Conservation (phyloP, 2,329 filamentous ascomycete species). For the Beauveria asiatica region DNA sequence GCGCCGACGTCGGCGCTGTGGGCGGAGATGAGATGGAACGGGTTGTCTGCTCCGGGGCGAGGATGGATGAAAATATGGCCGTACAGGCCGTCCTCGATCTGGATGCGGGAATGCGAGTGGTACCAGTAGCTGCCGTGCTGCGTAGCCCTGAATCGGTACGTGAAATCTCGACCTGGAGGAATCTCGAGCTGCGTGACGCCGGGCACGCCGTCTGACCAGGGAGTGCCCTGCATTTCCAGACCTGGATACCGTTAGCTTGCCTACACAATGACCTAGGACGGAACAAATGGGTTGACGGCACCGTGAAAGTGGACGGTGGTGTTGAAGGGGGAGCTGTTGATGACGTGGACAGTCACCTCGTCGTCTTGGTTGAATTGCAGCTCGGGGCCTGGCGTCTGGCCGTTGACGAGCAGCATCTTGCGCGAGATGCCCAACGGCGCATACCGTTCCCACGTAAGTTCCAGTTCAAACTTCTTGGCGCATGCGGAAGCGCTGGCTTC, state of each 20-base stretch:
- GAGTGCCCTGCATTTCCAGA: slow-evolving; percentile 41
- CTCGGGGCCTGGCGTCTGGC: slow-evolving; percentile 52
- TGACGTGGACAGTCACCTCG: slow-evolving; percentile 33
- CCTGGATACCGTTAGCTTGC: slow-evolving; percentile 20
- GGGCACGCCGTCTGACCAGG: slow-evolving; percentile 53
- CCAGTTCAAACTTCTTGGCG: slow-evolving; percentile 20
- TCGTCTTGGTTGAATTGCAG: slow-evolving; percentile 47
- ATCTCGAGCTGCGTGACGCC: slow-evolving; percentile 48
- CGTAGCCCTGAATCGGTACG: slow-evolving; percentile 46
- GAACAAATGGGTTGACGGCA: slow-evolving; percentile 10
- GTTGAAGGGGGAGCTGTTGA: slow-evolving; percentile 38
- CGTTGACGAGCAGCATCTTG: slow-evolving; percentile 46
- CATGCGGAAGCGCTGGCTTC: neutral
- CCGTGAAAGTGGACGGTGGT: slow-evolving; percentile 44
- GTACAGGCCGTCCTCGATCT: slow-evolving; percentile 52
- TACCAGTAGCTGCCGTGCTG: slow-evolving; percentile 55
- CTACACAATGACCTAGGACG: neutral
- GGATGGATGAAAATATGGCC: slow-evolving; percentile 46
- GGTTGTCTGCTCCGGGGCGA: slow-evolving; percentile 23
- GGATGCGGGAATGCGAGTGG: slow-evolving; percentile 46
- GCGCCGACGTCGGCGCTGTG: slow-evolving; percentile 28
- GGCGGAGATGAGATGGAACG: slow-evolving; percentile 39
- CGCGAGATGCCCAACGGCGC: slow-evolving; percentile 36
- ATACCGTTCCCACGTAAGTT: slow-evolving; percentile 28
- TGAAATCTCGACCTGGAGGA: slow-evolving; percentile 36